Conservation (phyloP, 345 rosid genomes). For the Pistacia integerrima region DNA sequence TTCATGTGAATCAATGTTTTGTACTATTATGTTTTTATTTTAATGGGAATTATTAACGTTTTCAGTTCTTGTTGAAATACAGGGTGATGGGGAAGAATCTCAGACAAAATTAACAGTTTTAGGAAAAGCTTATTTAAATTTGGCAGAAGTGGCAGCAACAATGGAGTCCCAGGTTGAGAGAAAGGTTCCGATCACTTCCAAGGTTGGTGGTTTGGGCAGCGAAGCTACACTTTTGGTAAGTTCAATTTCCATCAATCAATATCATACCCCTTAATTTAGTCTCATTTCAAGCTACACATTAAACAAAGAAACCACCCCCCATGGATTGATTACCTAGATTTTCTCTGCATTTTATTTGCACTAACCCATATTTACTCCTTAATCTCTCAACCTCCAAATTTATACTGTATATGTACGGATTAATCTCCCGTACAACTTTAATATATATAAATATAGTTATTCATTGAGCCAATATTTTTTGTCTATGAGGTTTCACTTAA, state of each 20-base stretch:
- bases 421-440: no score
- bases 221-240: slow-evolving; percentile 38
- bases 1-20: no score
- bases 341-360: no score
- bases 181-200: slow-evolving; percentile 31
- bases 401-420: no score
- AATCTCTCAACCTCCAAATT: no score
- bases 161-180: slow-evolving; percentile 21
- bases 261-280: no score
- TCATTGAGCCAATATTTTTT: no score
- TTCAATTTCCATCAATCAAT: background rate
- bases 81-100: slow-evolving; percentile 28
- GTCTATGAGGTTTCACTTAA: no score
- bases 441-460: no score
- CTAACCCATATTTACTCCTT: no score
- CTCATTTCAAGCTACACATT: background rate
- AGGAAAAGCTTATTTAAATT: slow-evolving; percentile 31
- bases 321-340: no score
- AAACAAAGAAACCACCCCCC: background rate
- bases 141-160: slow-evolving; percentile 32
- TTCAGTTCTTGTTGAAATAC: background rate
- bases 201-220: slow-evolving; percentile 9
- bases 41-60: background rate
- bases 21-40: no score
- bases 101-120: slow-evolving; percentile 14